phyloP scores from a whole-genome alignment of 176 grass and related monocot genomes.

The Thinopyrum elongatum region DNA sequence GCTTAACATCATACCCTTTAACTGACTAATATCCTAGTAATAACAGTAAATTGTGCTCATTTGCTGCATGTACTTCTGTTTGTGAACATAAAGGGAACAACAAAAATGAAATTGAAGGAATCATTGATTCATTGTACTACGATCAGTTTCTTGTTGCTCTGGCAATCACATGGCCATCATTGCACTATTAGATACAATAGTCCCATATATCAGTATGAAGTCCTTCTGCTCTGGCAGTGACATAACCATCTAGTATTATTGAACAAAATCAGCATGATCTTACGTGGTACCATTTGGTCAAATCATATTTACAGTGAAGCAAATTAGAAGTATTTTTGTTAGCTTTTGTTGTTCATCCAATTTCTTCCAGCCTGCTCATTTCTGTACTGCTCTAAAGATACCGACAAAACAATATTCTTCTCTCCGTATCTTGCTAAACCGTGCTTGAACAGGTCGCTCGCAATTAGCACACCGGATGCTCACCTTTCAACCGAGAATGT shows the following conservation, averaged over 20 bases:
- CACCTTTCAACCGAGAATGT: slow-evolving; percentile 50
- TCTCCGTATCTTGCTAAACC: slow-evolving; percentile 10
- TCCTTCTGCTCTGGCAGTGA: background rate
- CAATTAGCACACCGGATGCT: slow-evolving; percentile 40
- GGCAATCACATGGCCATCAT: slow-evolving; percentile 1
- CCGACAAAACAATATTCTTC: slow-evolving; percentile 1
- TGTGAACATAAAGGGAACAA: background rate
- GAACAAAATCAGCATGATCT: background rate
- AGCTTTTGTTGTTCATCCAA: background rate
- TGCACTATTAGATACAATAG: background rate
- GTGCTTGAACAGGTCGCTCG: slow-evolving; percentile 29
- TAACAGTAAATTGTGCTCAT: background rate
- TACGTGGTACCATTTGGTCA: slow-evolving; percentile 1
- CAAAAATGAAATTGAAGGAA: background rate
- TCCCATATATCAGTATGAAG: background rate
- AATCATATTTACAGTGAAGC: background rate
- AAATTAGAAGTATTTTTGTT: background rate
- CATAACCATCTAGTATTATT: background rate
- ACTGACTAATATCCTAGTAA: slow-evolving; percentile 7
- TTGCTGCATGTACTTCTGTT: background rate
- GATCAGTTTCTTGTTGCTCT: background rate
- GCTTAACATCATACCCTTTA: background rate
- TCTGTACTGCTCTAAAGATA: background rate
- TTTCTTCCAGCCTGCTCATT: background rate
- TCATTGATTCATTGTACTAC: background rate